phyloP scores from a whole-genome alignment of 2,329 filamentous ascomycete genomes.

The Trichoderma breve region DNA sequence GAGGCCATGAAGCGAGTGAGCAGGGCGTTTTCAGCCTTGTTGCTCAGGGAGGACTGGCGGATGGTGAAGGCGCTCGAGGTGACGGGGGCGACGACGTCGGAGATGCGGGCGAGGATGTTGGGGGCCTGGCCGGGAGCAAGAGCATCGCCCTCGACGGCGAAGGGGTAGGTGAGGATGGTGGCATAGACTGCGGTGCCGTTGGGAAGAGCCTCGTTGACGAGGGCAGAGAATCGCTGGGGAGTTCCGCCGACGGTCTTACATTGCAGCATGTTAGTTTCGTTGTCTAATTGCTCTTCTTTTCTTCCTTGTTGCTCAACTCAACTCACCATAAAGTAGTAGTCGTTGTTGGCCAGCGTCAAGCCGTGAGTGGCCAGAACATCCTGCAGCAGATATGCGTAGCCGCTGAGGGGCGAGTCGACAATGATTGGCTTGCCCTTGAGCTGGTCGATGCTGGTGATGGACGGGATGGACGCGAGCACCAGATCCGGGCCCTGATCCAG shows the following conservation, averaged over 20 bases:
- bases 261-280: not conserved
- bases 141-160: not conserved
- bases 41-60: not conserved
- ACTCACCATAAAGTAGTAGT: slow-evolving; percentile 13
- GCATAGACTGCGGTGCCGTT: slow-evolving; percentile 6
- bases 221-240: not conserved
- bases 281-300: not conserved
- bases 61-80: not conserved
- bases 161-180: slow-evolving; percentile 14
- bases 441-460: slow-evolving; percentile 12
- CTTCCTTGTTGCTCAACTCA: not conserved
- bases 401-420: slow-evolving; percentile 3
- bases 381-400: slow-evolving; percentile 11
- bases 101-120: not conserved
- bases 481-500: slow-evolving; percentile 3
- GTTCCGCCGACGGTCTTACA: slow-evolving; percentile 8
- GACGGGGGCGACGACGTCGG: not conserved
- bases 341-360: not conserved
- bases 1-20: slow-evolving; percentile 4
- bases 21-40: not conserved
- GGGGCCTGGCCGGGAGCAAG: not conserved
- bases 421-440: slow-evolving; percentile 10
- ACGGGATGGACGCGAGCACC: slow-evolving; percentile 7
- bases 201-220: not conserved
- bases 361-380: not conserved